Base-by-base conservation (phyloP, 345 rosid species). In the Theobroma cacao region DNA sequence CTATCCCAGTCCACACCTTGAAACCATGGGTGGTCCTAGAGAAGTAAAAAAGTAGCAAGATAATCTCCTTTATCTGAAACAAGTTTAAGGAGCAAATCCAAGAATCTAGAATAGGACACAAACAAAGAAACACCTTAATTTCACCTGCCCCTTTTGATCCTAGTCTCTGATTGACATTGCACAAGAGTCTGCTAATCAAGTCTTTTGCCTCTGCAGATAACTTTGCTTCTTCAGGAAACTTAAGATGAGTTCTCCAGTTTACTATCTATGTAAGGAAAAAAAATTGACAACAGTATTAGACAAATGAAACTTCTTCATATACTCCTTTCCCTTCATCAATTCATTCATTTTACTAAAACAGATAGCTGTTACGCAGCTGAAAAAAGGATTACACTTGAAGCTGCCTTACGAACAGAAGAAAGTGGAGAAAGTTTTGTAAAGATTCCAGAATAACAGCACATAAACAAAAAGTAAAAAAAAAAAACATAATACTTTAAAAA, bases 191-290 rank as follows among this genome's bases (percentile, higher is more conserved):
- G 85, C 90, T 83, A 73, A 91, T 78, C 36, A 95, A 82, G 83
- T 95, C 98, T 79, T 86, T 88, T 77, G 98, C 97, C 80, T 78
- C 91, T 26, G 83, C 77, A 80, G 99, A 87, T 81, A 95, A 84
- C 78, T 75, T 90, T 78, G 92, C 97, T 88, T 95, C 99, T 85
- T 90, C 94, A 69, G 98, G 99, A 80, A 92, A 93, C 90, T 95
- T 95, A 85, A 95, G 82, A 88, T 93, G 98, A 63, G 92, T 89
- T 92, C 76, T 95, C 99, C 99, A 92, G 79, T 93, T 91, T 59
- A 95, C 98, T 79, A 93, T 95, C 98, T 93, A 86, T 59, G 72
- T 69, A 73, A 77, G 62, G 28, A 75, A 59, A 26, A 74, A 50
- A 14, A 67, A 52, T 75, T 24, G 47, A n/a, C 40, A 60, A 41